A percentile compares a stretch with the other conserved stretches of the same genome.
phyloP scores from a whole-genome alignment of 768 basidiomycete genomes.

The Mycena albidolilacea region DNA sequence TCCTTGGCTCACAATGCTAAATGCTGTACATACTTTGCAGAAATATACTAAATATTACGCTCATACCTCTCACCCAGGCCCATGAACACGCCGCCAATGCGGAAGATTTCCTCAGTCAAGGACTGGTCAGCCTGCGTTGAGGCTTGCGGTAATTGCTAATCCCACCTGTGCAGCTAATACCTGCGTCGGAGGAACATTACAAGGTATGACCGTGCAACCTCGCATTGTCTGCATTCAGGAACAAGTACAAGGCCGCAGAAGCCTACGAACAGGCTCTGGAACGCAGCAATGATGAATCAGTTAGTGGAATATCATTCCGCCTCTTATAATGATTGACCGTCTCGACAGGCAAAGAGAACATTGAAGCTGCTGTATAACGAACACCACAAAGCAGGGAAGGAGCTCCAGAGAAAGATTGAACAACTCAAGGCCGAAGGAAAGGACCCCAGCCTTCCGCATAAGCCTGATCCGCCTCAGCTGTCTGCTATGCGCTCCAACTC shows the following conservation, averaged over 20 bases:
- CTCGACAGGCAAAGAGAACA: conserved; percentile 81
- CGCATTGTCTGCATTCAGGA: background rate
- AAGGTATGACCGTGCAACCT: conserved; percentile 42
- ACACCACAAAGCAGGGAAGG: conserved; percentile 78
- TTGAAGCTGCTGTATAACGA: conserved; percentile 83
- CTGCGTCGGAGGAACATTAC: conserved; percentile 80
- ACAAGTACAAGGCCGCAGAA: conserved; percentile 69
- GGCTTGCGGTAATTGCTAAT: conserved; percentile 2
- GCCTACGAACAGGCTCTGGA: conserved; percentile 83
- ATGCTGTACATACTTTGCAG: conserved; percentile 23
- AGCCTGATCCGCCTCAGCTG: conserved; percentile 54
- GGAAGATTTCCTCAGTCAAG: conserved; percentile 77
- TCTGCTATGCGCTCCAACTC: conserved; percentile 46
- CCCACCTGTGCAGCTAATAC: conserved; percentile 51
- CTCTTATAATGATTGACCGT: conserved; percentile 20
- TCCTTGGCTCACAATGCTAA: conserved; percentile 17
- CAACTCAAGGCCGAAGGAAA: conserved; percentile 83
- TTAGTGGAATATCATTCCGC: conserved; percentile 51
- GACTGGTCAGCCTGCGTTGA: conserved; percentile 59
- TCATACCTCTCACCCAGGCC: conserved; percentile 64
- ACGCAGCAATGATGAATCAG: conserved; percentile 80
- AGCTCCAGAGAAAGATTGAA: conserved; percentile 78
- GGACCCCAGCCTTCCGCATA: conserved; percentile 83
- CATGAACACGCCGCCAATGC: conserved; percentile 88
- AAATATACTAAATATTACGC: conserved; percentile 5